Percentiles rank a stretch among this genome's conserved stretches.
Evolutionary conservation across 495 filamentous ascomycete genomes (phyloP).

Genomic region (Trichoderma virens): DNA sequence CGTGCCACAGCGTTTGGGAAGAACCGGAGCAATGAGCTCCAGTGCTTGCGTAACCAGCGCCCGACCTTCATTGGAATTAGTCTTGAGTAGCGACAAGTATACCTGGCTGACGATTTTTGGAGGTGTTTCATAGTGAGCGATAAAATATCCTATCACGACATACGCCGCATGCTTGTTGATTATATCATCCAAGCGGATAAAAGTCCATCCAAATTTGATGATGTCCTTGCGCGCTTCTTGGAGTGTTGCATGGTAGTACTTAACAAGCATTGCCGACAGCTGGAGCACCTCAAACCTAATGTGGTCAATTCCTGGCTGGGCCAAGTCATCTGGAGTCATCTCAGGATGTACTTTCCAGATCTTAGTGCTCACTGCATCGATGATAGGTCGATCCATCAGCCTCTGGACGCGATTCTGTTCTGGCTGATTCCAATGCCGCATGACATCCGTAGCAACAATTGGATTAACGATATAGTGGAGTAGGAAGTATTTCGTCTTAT

Average conservation of each 20-base stretch:
- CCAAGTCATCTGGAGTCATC: conserved; percentile 77
- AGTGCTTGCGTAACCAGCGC: conserved; percentile 88
- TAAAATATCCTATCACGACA: conserved; percentile 95
- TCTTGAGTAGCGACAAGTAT: conserved; percentile 80
- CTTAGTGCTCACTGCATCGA: conserved; percentile 84
- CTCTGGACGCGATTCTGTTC: conserved; percentile 53
- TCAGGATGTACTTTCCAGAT: conserved; percentile 86
- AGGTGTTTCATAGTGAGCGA: conserved; percentile 92
- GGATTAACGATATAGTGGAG: conserved; percentile 92
- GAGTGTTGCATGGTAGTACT: conserved; percentile 78
- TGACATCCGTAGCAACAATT: conserved; percentile 94
- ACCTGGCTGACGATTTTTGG: conserved; percentile 93
- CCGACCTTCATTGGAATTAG: conserved; percentile 90
- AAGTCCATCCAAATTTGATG: conserved; percentile 98
- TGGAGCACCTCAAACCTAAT: conserved; percentile 94
- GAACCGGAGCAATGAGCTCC: conserved; percentile 85
- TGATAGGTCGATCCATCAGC: conserved; percentile 80
- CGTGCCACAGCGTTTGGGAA: conserved; percentile 62
- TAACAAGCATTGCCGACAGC: conserved; percentile 86
- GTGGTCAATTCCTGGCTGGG: conserved; percentile 84
- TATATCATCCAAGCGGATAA: conserved; percentile 92
- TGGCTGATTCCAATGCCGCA: conserved; percentile 50
- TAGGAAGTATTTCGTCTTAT: conserved; percentile 87
- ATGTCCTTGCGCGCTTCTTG: conserved; percentile 93
- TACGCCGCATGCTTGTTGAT: conserved; percentile 99